A percentile compares a stretch with the other conserved stretches of the same genome.
Conservation (phyloP, 1,284 basidiomycete species). For the Rhodotorula mucilaginosa region DNA sequence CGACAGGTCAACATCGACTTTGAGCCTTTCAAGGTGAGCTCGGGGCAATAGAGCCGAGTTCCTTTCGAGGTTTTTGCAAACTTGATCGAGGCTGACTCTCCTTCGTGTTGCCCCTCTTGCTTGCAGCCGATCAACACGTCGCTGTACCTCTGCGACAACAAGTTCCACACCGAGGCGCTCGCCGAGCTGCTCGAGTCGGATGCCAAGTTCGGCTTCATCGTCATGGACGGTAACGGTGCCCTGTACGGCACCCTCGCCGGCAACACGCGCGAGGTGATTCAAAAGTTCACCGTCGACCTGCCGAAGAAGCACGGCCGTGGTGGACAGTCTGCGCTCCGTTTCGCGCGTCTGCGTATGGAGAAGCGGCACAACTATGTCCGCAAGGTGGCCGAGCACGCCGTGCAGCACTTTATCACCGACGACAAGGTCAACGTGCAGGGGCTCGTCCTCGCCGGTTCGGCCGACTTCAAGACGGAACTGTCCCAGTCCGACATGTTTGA, state of each 20-base stretch:
- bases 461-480: slow-evolving; percentile 98
- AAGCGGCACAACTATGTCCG: slow-evolving; percentile 99
- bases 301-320: slow-evolving; percentile 98
- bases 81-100: slow-evolving; percentile 44
- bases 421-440: slow-evolving; percentile 99
- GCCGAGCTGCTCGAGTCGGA: slow-evolving; percentile 96
- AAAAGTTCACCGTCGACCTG: slow-evolving; percentile 98
- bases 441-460: slow-evolving; percentile 93
- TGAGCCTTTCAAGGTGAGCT: slow-evolving; percentile 62
- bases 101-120: neutral
- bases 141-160: slow-evolving; percentile 98
- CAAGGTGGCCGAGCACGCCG: slow-evolving; percentile 94
- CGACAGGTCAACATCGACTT: slow-evolving; percentile 68
- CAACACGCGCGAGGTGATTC: slow-evolving; percentile 94
- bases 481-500: slow-evolving; percentile 97
- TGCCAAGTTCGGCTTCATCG: slow-evolving; percentile 97
- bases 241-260: slow-evolving; percentile 95
- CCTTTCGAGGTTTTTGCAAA: slow-evolving; percentile 50
- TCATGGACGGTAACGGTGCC: slow-evolving; percentile 98
- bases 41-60: neutral
- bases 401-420: slow-evolving; percentile 96
- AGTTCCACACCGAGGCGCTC: slow-evolving; percentile 98
- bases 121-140: slow-evolving; percentile 92
- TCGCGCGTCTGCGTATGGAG: slow-evolving; percentile 98
- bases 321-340: slow-evolving; percentile 99